These are phyloP conservation scores for Yamadazyma buinensis DNA, from an alignment of 1,139 yeast species.

Conservation along the genomic window DNA sequence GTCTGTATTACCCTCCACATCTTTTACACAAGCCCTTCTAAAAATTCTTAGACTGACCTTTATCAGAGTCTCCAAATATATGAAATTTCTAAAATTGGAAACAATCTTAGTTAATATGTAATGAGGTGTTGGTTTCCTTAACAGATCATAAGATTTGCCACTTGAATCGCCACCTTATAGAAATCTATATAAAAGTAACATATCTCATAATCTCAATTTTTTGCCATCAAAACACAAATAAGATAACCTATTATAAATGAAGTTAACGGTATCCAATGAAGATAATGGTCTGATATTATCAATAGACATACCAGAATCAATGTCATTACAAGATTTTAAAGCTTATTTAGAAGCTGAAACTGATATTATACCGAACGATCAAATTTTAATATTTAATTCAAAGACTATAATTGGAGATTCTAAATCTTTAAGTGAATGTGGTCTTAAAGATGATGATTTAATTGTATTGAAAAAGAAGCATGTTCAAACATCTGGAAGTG, in stretches of 20 bases:
- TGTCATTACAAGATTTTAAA: constrained; percentile 63
- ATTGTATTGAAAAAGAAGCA: constrained; percentile 28
- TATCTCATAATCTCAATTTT: neutral
- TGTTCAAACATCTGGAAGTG: neutral
- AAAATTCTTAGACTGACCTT: too few relatives aligned
- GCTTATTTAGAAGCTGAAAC: constrained; percentile 80
- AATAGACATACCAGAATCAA: constrained; percentile 60
- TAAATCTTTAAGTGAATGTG: constrained; percentile 40
- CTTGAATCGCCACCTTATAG: too few relatives aligned
- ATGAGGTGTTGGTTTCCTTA: too few relatives aligned
- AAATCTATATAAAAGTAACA: neutral
- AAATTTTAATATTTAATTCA: constrained; percentile 48
- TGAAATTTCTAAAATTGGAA: too few relatives aligned
- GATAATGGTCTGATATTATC: constrained; percentile 27
- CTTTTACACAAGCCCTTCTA: too few relatives aligned
- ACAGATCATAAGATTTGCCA: too few relatives aligned
- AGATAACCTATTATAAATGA: constrained; percentile 21
- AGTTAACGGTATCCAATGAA: constrained; percentile 34
- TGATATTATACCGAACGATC: constrained; percentile 43
- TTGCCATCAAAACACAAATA: constrained; percentile 1
- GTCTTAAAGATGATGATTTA: constrained; percentile 58
- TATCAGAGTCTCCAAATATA: too few relatives aligned
- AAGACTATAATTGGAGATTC: constrained; percentile 28
- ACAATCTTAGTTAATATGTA: too few relatives aligned
- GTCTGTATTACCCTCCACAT: too few relatives aligned